These are phyloP conservation scores for Lactifluus hygrophoroides DNA, from an alignment of 768 basidiomycete genomes.

Conservation along the genomic window DNA sequence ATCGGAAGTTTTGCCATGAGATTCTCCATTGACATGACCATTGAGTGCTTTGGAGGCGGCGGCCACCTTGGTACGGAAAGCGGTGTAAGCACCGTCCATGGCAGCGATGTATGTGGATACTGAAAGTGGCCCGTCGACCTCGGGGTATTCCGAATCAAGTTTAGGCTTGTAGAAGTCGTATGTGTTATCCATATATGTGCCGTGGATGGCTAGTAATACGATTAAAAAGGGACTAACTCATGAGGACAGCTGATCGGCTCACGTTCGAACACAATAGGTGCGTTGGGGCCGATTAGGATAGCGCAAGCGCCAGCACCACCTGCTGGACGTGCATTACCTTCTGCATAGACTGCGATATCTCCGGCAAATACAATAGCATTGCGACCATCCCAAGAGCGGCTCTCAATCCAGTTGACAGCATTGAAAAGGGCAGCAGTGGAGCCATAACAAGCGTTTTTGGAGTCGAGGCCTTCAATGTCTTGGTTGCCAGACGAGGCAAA, in stretches of 20 bases:
- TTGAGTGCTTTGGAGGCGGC: conserved; percentile 36
- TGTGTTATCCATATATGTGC: conserved; percentile 93
- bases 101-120: conserved; percentile 93
- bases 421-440: conserved; percentile 99
- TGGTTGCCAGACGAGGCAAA: conserved; percentile 88
- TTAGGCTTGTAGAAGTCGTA: conserved; percentile 99
- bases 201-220: conserved; percentile 68
- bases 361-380: conserved; percentile 96
- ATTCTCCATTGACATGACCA: conserved; percentile 28
- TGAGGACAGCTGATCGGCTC: conserved; percentile 31
- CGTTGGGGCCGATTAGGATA: conserved; percentile 92
- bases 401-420: conserved; percentile 97
- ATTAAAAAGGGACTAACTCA: not conserved
- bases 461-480: conserved; percentile 98
- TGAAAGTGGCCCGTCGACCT: conserved; percentile 95
- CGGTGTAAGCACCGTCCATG: conserved; percentile 80
- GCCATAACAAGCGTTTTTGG: conserved; percentile 99
- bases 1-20: conserved; percentile 31
- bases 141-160: conserved; percentile 89
- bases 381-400: conserved; percentile 92
- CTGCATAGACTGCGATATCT: conserved; percentile 97
- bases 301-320: conserved; percentile 96
- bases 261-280: conserved; percentile 94
- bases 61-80: conserved; percentile 75
- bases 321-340: conserved; percentile 89